phyloP scores from a whole-genome alignment of 148 eudicot genomes.

The Simmondsia chinensis region DNA sequence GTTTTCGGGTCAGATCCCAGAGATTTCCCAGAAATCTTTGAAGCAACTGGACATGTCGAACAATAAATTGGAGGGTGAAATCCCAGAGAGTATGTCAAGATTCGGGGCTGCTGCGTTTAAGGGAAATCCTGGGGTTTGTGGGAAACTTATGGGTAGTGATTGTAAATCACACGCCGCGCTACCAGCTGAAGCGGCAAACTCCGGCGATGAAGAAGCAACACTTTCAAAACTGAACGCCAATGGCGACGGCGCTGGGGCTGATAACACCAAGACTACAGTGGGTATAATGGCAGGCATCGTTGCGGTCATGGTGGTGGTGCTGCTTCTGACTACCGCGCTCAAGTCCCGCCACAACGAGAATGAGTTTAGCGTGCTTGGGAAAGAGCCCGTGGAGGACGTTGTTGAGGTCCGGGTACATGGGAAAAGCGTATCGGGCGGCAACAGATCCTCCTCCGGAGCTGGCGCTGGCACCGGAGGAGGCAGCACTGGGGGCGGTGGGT shows the following conservation, averaged over 20 bases:
- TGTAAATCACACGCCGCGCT: slow-evolving; percentile 5
- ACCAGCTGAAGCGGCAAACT: not conserved
- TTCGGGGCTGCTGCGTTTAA: slow-evolving; percentile 29
- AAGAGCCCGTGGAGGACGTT: slow-evolving; percentile 23
- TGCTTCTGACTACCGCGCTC: slow-evolving; percentile 16
- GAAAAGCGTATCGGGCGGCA: not conserved
- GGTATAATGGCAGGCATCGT: slow-evolving; percentile 25
- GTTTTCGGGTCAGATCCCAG: slow-evolving; percentile 43
- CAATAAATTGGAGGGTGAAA: slow-evolving; percentile 37
- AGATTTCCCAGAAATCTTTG: slow-evolving; percentile 18
- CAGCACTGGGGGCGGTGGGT: slow-evolving; percentile 10
- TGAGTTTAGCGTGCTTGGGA: slow-evolving; percentile 13
- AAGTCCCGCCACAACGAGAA: slow-evolving; percentile 17
- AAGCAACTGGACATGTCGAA: slow-evolving; percentile 21
- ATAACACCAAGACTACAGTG: slow-evolving; percentile 2
- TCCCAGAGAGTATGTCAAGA: slow-evolving; percentile 35
- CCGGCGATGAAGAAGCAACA: no score
- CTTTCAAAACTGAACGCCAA: no score
- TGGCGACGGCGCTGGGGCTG: not conserved
- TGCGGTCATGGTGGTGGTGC: slow-evolving; percentile 9
- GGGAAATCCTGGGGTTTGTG: slow-evolving; percentile 43
- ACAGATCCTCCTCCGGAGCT: not conserved
- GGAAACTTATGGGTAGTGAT: slow-evolving; percentile 17
- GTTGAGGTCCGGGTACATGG: slow-evolving; percentile 39
- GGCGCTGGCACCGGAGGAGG: slow-evolving; percentile 5